Conservation (phyloP, 1,139 yeast genomes). For the Hyphopichia wangnamkhiaoensis region DNA sequence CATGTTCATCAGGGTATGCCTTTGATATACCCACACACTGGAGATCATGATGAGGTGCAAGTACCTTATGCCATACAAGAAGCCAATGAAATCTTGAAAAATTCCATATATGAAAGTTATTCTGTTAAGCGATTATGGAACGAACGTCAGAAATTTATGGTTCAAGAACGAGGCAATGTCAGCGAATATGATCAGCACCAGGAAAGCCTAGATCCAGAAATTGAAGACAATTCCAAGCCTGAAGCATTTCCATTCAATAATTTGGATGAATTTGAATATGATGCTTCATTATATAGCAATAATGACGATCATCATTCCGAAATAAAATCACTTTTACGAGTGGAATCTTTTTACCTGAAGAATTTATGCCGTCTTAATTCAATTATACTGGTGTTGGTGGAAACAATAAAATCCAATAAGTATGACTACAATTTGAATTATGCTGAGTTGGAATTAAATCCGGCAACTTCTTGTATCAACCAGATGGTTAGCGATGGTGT, state of each 20-base stretch:
- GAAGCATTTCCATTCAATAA: conserved; percentile 8
- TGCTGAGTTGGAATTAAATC: conserved; percentile 42
- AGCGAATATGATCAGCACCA: conserved; percentile 22
- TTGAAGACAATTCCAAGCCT: conserved; percentile 3
- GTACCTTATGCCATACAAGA: conserved; percentile 80
- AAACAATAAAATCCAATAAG: conserved; percentile 55
- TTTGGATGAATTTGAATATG: conserved; percentile 21
- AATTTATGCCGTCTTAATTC: conserved; percentile 61
- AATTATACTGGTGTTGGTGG: conserved; percentile 61
- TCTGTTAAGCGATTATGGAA: conserved; percentile 69
- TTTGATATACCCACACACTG: conserved; percentile 61
- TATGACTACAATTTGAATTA: conserved; percentile 37
- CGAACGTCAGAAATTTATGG: conserved; percentile 69
- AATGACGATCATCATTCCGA: conserved; percentile 36
- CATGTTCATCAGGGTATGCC: conserved; percentile 83
- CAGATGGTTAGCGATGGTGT: conserved; percentile 10
- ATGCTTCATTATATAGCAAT: conserved; percentile 16
- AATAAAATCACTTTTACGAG: conserved; percentile 50
- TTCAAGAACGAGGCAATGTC: conserved; percentile 72
- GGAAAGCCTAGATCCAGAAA: conserved; percentile 1
- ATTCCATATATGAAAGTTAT: conserved; percentile 65
- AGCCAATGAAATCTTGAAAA: conserved; percentile 61
- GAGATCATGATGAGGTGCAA: conserved; percentile 22
- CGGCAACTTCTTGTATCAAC: conserved; percentile 29
- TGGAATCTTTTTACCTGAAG: conserved; percentile 59